These are phyloP conservation scores for Coriolopsis trogii DNA, from an alignment of 1,284 basidiomycete species.

Conservation along the genomic window DNA sequence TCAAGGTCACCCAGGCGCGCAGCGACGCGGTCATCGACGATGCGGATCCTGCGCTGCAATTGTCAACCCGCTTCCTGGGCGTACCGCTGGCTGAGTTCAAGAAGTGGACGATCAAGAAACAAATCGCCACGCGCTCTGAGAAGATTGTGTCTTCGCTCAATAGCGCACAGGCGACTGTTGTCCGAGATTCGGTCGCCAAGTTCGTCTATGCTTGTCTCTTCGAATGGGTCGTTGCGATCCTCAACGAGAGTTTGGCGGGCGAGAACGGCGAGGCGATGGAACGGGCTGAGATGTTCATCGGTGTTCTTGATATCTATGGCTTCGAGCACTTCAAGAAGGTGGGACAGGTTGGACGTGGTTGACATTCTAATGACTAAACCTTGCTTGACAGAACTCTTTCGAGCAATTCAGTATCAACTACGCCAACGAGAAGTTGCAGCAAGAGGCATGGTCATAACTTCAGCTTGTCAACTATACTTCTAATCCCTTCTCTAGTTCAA, in stretches of 20 bases:
- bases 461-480: not conserved
- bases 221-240: constrained; percentile 97
- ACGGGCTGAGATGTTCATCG: constrained; percentile 96
- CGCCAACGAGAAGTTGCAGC: constrained; percentile 97
- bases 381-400: constrained; percentile 79
- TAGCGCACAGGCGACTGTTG: constrained; percentile 91
- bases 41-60: constrained; percentile 78
- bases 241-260: constrained; percentile 94
- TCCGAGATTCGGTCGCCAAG: constrained; percentile 96
- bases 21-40: constrained; percentile 88
- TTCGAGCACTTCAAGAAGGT: constrained; percentile 97
- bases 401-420: constrained; percentile 99
- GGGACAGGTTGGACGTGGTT: constrained; percentile 18
- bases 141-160: constrained; percentile 92
- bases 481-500: constrained; percentile 69
- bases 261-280: constrained; percentile 86
- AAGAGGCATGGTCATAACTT: constrained; percentile 81
- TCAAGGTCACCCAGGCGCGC: constrained; percentile 84
- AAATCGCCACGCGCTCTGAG: constrained; percentile 92
- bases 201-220: constrained; percentile 99
- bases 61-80: constrained; percentile 90
- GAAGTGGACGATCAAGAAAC: constrained; percentile 99
- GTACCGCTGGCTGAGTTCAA: constrained; percentile 94
- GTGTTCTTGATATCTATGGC: constrained; percentile 96
- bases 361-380: constrained; percentile 16